Evolutionary conservation across 2,329 filamentous ascomycete species (phyloP), one percentile per base, ranked within the genome.

Genomic region (Hypoxylon sp.): DNA sequence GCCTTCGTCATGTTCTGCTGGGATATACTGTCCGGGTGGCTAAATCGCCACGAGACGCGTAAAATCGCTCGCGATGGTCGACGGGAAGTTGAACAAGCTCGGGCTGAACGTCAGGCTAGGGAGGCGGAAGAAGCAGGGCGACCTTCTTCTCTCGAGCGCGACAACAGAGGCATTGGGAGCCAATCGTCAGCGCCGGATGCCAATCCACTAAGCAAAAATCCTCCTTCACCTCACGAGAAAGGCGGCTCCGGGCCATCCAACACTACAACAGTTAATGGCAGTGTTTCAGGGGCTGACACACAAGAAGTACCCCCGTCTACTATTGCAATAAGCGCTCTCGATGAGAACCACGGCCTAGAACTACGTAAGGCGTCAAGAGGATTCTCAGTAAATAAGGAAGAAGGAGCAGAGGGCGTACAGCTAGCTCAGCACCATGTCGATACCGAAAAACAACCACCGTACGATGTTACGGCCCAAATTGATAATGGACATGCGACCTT

Each of bases 1-100:
- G 88, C 88, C 0, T 77, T 85, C 23, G 73, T 91, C 47, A 88
- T 90, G 83, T 83, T 91, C 40, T 83, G 80, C 64, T 91, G 86
- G 81, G 88, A 92, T 64, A 33, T 91, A 4, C 74, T 64, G 0
- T 85, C 80, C 58, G 89, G 88, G 0, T 91, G 88, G 88, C 65
- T 78, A 1, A 77, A 86, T 66, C 80, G 88, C 2, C 69, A 85
- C 3, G 81, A 88, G 59, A 90, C 88, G 0, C 82, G 88, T 1
- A 75, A 81, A 13, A 87, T 89, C 37, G 85, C 88, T 2, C 77
- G 76, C 2, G 79, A 79, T 40, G 85, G 86, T 2, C 79, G 82
- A 18, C 65, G 75, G 21, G 80, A 83, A 31, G 66, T 83, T 21
- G 77, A 82, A 64, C 65, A 69, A 8, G 75, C 77, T 21, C 74